These are phyloP conservation scores for Zostera marina DNA, from an alignment of 116 monocot species.

Conservation along the genomic window DNA sequence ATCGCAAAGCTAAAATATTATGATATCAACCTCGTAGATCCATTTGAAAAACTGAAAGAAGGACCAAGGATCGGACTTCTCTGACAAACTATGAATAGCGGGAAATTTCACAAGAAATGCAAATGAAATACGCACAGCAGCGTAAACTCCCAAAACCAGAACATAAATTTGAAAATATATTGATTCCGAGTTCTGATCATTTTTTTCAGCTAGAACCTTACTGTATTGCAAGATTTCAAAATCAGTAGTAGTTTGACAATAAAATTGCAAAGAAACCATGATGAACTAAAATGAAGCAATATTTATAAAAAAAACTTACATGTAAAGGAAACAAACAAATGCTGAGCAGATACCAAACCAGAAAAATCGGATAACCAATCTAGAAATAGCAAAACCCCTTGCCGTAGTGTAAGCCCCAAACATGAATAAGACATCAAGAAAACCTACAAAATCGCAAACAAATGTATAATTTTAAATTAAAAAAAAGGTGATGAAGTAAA, in stretches of 20 bases:
- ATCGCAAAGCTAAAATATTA: neutral
- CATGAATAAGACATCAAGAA: conserved; percentile 72
- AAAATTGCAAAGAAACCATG: neutral
- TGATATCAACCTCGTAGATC: conserved; percentile 63
- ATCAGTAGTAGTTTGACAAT: neutral
- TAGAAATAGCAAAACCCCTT: conserved; percentile 83
- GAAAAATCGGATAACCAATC: conserved; percentile 64
- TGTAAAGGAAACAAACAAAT: conserved; percentile 52
- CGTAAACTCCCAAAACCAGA: conserved; percentile 76
- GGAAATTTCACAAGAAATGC: conserved; percentile 81
- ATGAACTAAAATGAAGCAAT: neutral
- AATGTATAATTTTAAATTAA: neutral
- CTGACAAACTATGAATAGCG: conserved; percentile 60
- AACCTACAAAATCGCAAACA: conserved; percentile 26
- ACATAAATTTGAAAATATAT: conserved; percentile 73
- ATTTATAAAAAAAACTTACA: conserved; percentile 35
- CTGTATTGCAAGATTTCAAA: conserved; percentile 23
- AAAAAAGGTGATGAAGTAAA: neutral
- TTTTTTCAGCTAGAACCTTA: conserved; percentile 68
- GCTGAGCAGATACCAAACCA: conserved; percentile 54
- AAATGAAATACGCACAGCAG: conserved; percentile 49
- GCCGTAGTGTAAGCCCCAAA: conserved; percentile 89
- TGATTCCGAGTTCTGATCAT: conserved; percentile 42
- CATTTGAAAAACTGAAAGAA: conserved; percentile 99
- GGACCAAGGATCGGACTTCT: conserved; percentile 50